phyloP scores from a whole-genome alignment of 352 stramenopile genomes.

The Albugo candida region DNA sequence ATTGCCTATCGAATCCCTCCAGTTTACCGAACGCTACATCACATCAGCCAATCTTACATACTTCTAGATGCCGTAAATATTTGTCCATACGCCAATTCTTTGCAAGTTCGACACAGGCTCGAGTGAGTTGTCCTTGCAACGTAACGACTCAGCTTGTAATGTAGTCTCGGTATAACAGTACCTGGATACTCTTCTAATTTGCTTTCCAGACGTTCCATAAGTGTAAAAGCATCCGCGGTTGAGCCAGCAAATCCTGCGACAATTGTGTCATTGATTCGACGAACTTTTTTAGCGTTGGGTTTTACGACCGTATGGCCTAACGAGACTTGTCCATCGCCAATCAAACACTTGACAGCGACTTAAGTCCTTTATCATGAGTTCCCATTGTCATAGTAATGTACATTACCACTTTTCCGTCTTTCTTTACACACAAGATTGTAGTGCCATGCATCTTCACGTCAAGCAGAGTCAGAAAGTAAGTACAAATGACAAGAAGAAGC shows the following conservation, averaged over 20 bases:
- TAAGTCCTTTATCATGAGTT: not conserved
- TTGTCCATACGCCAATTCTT: slow-evolving; percentile 99
- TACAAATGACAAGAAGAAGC: too few species aligned
- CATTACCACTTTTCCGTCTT: slow-evolving; percentile 92
- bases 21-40: slow-evolving; percentile 1
- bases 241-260: slow-evolving; percentile 94
- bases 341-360: slow-evolving; percentile 55
- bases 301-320: slow-evolving; percentile 93
- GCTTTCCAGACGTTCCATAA: slow-evolving; percentile 94
- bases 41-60: slow-evolving; percentile 1
- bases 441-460: slow-evolving; percentile 82
- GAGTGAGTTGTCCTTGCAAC: slow-evolving; percentile 66
- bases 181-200: slow-evolving; percentile 97
- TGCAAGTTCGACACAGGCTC: slow-evolving; percentile 95
- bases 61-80: slow-evolving; percentile 92
- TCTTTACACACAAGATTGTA: slow-evolving; percentile 96
- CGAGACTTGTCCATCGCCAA: slow-evolving; percentile 96
- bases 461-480: not conserved
- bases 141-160: too few species aligned
- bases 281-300: slow-evolving; percentile 96
- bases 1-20: slow-evolving; percentile 18
- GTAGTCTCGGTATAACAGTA: not conserved
- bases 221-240: slow-evolving; percentile 95
- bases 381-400: not conserved
- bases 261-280: slow-evolving; percentile 86